A percentile compares a stretch with the other conserved stretches of the same genome.
Evolutionary conservation across 805 yeast species (phyloP).

Genomic region (Wickerhamomyces hampshirensis): DNA sequence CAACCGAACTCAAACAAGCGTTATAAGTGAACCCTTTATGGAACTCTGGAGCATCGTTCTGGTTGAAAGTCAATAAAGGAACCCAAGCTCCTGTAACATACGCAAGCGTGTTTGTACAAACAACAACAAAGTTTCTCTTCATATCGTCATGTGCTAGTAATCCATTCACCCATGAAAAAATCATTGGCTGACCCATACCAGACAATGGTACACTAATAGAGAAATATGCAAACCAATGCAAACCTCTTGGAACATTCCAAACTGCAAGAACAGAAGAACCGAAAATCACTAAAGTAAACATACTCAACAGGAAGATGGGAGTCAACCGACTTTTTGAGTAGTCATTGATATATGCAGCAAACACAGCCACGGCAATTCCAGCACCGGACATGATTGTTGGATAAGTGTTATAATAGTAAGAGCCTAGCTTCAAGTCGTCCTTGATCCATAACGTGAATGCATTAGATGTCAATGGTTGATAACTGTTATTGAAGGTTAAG

Average conservation of each 20-base stretch:
- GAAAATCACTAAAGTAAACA: slow-evolving; percentile 34
- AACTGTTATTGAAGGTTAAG: slow-evolving; percentile 15
- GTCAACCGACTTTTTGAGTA: slow-evolving; percentile 31
- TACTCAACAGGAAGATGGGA: slow-evolving; percentile 32
- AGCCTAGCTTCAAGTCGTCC: slow-evolving; percentile 27
- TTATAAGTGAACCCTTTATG: slow-evolving; percentile 35
- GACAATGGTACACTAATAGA: slow-evolving; percentile 42
- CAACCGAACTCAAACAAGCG: slow-evolving; percentile 29
- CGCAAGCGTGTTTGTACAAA: slow-evolving; percentile 35
- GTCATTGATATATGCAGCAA: slow-evolving; percentile 34
- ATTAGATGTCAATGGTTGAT: slow-evolving; percentile 32
- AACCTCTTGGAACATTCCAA: slow-evolving; percentile 44
- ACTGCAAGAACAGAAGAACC: slow-evolving; percentile 39
- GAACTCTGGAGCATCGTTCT: slow-evolving; percentile 32
- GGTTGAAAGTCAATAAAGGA: slow-evolving; percentile 36
- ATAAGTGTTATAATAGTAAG: slow-evolving; percentile 34
- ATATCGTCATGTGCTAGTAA: slow-evolving; percentile 30
- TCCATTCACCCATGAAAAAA: slow-evolving; percentile 53
- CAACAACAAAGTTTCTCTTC: slow-evolving; percentile 34
- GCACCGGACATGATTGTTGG: slow-evolving; percentile 36
- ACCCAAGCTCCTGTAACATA: slow-evolving; percentile 38
- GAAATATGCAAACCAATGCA: slow-evolving; percentile 48
- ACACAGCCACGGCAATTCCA: slow-evolving; percentile 33
- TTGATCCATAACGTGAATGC: slow-evolving; percentile 44
- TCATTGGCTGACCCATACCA: slow-evolving; percentile 48